Conservation (phyloP, 164 flowering plant species). For the Aristolochia contorta region DNA sequence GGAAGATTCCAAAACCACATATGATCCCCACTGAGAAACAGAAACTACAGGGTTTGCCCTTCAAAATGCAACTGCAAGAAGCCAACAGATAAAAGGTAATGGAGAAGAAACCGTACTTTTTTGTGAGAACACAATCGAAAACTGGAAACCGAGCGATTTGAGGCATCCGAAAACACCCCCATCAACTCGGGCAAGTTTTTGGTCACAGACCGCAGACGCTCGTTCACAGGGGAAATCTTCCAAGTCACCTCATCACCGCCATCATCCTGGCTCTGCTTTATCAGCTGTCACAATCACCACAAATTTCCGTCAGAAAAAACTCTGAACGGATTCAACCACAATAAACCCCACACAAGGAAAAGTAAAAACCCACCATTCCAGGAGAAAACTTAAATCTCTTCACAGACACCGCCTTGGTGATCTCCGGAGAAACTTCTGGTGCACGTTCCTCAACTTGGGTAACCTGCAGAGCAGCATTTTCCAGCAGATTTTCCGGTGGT, state of each 20-base stretch:
- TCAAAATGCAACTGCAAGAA: not conserved
- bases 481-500: constrained; percentile 15
- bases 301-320: not conserved
- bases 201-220: constrained; percentile 61
- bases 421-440: constrained; percentile 44
- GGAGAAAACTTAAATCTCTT: constrained; percentile 90
- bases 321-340: not conserved
- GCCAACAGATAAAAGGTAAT: not conserved
- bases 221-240: constrained; percentile 90
- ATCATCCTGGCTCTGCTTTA: constrained; percentile 94
- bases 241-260: constrained; percentile 87
- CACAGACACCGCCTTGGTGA: constrained; percentile 29
- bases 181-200: constrained; percentile 46
- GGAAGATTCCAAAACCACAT: too few relatives aligned
- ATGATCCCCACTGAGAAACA: not conserved
- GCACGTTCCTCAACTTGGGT: constrained; percentile 16
- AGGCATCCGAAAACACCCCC: constrained; percentile 51
- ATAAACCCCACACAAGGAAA: not conserved
- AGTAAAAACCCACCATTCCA: constrained; percentile 53
- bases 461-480: not conserved
- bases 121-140: constrained; percentile 43
- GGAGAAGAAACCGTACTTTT: constrained; percentile 18
- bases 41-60: too few relatives aligned
- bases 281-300: constrained; percentile 32
- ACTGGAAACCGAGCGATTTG: constrained; percentile 37